Percentiles rank a stretch among this genome's conserved stretches.
phyloP scores from a whole-genome alignment of 2,329 filamentous ascomycete species.

The Didymella pinodella region DNA sequence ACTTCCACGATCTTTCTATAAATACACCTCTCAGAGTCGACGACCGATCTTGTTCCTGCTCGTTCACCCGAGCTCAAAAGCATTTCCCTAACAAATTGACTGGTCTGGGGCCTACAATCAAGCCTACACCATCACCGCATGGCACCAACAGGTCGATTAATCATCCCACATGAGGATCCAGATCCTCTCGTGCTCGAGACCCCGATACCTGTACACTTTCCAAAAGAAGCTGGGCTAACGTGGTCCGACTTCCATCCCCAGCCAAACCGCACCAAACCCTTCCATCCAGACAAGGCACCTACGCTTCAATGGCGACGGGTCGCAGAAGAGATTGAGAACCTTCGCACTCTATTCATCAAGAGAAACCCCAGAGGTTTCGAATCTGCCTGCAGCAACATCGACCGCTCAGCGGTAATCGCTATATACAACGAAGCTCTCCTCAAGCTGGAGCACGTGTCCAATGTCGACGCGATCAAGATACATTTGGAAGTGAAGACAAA shows the following conservation, averaged over 20 bases:
- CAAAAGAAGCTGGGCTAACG: not conserved
- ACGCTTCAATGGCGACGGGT: slow-evolving; percentile 2
- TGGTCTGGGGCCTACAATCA: not conserved
- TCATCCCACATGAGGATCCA: slow-evolving; percentile 7
- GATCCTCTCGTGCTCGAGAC: not conserved
- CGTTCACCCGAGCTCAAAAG: not conserved
- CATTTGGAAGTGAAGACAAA: slow-evolving; percentile 17
- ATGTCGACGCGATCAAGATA: slow-evolving; percentile 1
- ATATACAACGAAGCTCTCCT: slow-evolving; percentile 22
- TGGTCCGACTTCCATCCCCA: slow-evolving; percentile 2
- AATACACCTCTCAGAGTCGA: not conserved
- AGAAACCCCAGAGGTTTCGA: not conserved
- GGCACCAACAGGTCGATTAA: not conserved
- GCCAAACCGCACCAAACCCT: no score
- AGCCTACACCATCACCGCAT: not conserved
- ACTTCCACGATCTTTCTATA: not conserved
- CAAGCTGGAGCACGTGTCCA: not conserved
- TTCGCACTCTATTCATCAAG: slow-evolving; percentile 9
- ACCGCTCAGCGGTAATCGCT: slow-evolving; percentile 18
- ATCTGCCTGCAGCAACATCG: slow-evolving; percentile 6
- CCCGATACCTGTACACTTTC: not conserved
- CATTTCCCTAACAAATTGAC: not conserved
- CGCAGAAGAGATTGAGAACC: slow-evolving; percentile 1
- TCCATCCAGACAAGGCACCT: not conserved
- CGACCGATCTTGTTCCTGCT: not conserved